These are phyloP conservation scores for Plasmodium chabaudi DNA, from an alignment of 169 alveolate genomes.

Conservation along the genomic window DNA sequence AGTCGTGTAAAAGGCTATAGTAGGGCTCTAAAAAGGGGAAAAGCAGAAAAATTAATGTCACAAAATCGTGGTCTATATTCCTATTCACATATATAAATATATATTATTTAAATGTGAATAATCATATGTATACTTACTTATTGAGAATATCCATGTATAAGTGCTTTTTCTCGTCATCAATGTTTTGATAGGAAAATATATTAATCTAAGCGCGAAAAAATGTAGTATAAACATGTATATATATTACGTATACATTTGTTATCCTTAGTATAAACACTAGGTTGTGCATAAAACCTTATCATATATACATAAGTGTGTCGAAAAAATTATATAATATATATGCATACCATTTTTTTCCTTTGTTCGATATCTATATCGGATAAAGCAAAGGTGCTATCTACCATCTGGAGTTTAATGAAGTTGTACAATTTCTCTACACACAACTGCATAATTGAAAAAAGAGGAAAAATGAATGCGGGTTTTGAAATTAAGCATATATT, in stretches of 20 bases:
- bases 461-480: not conserved
- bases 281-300: not conserved
- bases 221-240: not conserved
- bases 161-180: conserved; percentile 65
- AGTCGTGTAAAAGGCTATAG: not conserved
- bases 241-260: conserved; percentile 6
- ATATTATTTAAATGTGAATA: too few relatives aligned
- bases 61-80: too few relatives aligned
- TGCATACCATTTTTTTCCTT: conserved; percentile 59
- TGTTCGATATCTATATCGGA: conserved; percentile 68
- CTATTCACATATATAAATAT: too few relatives aligned
- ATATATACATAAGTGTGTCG: not conserved
- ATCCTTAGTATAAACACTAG: too few relatives aligned
- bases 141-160: conserved; percentile 58
- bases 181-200: conserved; percentile 67
- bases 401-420: conserved; percentile 53
- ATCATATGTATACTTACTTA: conserved; percentile 6
- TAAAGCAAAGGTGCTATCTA: conserved; percentile 30
- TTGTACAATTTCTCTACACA: conserved; percentile 58
- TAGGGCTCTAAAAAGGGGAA: not conserved
- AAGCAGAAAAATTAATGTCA: too few relatives aligned
- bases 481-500: not conserved
- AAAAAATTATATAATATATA: not conserved
- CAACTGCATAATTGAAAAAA: conserved; percentile 10
- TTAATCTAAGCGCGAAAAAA: conserved; percentile 19